These are phyloP conservation scores for Inga oerstediana DNA, from an alignment of 306 rosid species.

Conservation along the genomic window DNA sequence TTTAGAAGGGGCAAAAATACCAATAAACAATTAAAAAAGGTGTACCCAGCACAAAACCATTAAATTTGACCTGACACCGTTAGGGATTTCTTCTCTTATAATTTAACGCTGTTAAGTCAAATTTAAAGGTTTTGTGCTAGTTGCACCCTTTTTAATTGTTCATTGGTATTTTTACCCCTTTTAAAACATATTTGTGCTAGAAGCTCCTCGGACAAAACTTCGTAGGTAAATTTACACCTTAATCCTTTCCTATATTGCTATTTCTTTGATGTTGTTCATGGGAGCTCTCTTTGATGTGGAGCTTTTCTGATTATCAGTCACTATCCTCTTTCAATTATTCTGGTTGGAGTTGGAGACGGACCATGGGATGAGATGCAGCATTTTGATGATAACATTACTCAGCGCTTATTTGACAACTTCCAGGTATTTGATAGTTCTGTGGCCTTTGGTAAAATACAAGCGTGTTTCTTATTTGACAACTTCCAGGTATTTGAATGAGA, in stretches of 20 bases:
- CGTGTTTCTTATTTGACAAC: neutral
- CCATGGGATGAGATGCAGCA: conserved; percentile 94
- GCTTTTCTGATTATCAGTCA: conserved; percentile 50
- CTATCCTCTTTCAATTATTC: conserved; percentile 85
- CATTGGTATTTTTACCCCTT: too few relatives aligned
- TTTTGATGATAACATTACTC: conserved; percentile 87
- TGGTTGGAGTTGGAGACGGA: conserved; percentile 98
- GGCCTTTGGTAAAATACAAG: neutral
- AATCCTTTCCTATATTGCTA: neutral
- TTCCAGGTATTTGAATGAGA: neutral
- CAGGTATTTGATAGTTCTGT: conserved; percentile 60
- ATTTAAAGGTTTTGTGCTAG: too few relatives aligned
- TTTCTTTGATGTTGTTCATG: conserved; percentile 24
- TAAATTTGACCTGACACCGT: too few relatives aligned
- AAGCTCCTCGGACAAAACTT: too few relatives aligned
- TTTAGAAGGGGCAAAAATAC: too few relatives aligned
- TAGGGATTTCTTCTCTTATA: too few relatives aligned
- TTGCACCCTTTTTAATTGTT: too few relatives aligned
- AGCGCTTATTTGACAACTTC: conserved; percentile 86
- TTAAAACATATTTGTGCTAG: too few relatives aligned
- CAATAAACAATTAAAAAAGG: too few relatives aligned
- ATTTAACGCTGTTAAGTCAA: too few relatives aligned
- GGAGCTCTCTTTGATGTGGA: conserved; percentile 32
- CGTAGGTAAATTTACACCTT: too few relatives aligned
- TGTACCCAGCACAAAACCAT: too few relatives aligned